Base-by-base conservation (phyloP, 176 grass and related monocot genomes). In the Raddia distichophylla region DNA sequence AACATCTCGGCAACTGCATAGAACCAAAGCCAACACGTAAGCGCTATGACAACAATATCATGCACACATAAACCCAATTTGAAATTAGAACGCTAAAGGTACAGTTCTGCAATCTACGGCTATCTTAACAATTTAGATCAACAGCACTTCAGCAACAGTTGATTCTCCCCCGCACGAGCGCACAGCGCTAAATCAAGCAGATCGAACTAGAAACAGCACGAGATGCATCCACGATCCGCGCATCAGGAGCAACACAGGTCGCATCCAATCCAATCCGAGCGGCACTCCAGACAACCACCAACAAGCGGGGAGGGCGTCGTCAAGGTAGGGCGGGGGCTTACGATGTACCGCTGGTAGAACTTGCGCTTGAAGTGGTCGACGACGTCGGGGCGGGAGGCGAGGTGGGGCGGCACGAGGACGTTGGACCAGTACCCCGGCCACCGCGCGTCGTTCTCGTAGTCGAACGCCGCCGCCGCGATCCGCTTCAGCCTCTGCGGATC, bases 371-470 rank as follows among this genome's bases (percentile, higher is more conserved):
- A 93, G 82, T 93, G 91, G 57, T 91, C 96, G 75, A 93, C 76
- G 79, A 99, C 96, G 67, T 93, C 91, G 62, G 96, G 73, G 66
- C 85, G 82, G 64, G 89, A 77, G 79, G 91, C 91, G 90, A 91
- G 88, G 87, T 98, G 82, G 15, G 88, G 84, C 62, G 96, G 92
- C 3, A 95, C 64, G 77, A 95, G 86, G 79, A 98, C 73, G 75
- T 95, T 98, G 82, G 74, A 89, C 92, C 93, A 95, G 93, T 95
- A 98, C n/a, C 90, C 95, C 7, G 90, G 88, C 92, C 95, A 98
- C 87, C 95, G 90, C 40, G 90, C 71, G 64, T 98, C 95, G 65
- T 77, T 89, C 67, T 95, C 95, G 95, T 95, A 98, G 76, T 98
- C 90, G 86, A 95, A 98, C 84, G 84, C 82, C 80, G 86, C 90